These are phyloP conservation scores for Cutaneotrichosporon mucoides DNA, from an alignment of 1,284 basidiomycete genomes.

Conservation along the genomic window DNA sequence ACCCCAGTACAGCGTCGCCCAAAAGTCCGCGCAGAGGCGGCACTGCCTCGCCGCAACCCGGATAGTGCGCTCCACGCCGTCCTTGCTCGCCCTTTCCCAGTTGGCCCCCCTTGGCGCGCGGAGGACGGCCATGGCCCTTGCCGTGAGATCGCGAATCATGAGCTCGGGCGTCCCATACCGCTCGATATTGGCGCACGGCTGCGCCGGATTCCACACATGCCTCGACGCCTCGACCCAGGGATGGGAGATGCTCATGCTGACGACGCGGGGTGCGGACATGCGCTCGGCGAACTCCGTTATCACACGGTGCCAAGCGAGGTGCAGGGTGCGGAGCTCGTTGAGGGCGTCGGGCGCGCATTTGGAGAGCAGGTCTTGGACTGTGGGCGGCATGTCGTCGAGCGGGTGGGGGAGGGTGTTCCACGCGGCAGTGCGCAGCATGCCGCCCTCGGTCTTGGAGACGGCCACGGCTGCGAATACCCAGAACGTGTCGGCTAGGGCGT, in stretches of 20 bases:
- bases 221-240: background rate
- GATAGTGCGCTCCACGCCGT: background rate
- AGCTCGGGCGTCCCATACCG: background rate
- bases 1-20: background rate
- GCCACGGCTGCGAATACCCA: background rate
- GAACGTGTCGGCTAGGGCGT: background rate
- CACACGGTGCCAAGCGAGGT: background rate
- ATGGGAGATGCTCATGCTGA: background rate
- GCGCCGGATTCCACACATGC: background rate
- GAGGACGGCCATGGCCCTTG: background rate
- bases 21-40: background rate
- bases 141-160: background rate
- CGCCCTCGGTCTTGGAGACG: background rate
- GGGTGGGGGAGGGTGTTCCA: background rate
- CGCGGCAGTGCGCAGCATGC: background rate
- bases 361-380: background rate
- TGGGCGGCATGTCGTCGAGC: background rate
- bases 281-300: background rate
- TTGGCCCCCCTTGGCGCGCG: background rate
- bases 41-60: background rate
- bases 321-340: background rate
- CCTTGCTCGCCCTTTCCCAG: background rate
- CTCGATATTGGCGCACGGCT: background rate
- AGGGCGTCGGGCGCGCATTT: background rate
- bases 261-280: background rate